These are phyloP conservation scores for Phytophthora macrochlamydospora DNA, from an alignment of 352 stramenopile species.

Conservation along the genomic window DNA sequence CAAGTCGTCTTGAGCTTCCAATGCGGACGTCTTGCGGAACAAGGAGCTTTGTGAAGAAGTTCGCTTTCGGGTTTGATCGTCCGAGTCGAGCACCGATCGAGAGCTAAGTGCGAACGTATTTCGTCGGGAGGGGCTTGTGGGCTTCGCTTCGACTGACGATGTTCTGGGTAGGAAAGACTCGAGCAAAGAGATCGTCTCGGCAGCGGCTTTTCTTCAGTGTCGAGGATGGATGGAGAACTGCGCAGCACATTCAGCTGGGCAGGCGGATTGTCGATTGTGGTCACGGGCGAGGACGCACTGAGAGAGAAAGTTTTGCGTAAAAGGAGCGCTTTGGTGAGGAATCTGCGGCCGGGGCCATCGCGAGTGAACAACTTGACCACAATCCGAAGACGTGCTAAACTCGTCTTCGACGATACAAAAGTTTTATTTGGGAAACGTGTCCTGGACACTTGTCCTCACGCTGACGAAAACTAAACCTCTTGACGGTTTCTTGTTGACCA, in stretches of 20 bases:
- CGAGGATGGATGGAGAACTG: slow-evolving; percentile 6
- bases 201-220: neutral
- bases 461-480: too few relatives aligned
- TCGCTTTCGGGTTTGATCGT: neutral
- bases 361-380: slow-evolving; percentile 4
- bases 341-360: neutral
- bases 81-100: too few relatives aligned
- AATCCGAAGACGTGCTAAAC: too few relatives aligned
- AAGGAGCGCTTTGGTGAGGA: neutral
- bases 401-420: too few relatives aligned
- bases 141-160: neutral
- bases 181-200: neutral
- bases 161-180: neutral
- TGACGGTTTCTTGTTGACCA: too few relatives aligned
- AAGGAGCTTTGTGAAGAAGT: neutral
- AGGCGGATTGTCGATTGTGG: neutral
- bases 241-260: neutral
- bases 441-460: too few relatives aligned
- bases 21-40: neutral
- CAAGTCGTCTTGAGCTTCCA: neutral
- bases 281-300: neutral
- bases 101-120: too few relatives aligned
- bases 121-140: too few relatives aligned
- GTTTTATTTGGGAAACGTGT: too few relatives aligned
- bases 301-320: slow-evolving; percentile 6